These are phyloP conservation scores for Cynara cardunculus DNA, from an alignment of 129 eudicot species.

Conservation along the genomic window DNA sequence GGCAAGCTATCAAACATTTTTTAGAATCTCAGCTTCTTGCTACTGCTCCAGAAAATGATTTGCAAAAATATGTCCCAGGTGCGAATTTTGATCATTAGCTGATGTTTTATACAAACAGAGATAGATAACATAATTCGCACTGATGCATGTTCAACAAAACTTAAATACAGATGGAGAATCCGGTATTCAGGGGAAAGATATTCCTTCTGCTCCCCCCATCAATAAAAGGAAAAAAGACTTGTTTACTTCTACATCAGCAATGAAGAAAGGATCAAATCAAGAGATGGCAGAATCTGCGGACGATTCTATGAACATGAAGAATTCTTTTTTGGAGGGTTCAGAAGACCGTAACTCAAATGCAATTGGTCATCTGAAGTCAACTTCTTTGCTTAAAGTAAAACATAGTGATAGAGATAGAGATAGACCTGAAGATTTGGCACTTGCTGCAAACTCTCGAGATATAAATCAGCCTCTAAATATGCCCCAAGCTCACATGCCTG, in stretches of 20 bases:
- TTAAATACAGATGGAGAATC: slow-evolving; percentile 2
- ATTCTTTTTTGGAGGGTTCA: slow-evolving; percentile 18
- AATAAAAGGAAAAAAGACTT: slow-evolving; percentile 26
- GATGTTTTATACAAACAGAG: not conserved
- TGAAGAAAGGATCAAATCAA: slow-evolving; percentile 46
- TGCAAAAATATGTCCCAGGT: not conserved
- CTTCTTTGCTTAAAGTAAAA: slow-evolving; percentile 20
- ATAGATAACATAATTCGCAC: not conserved
- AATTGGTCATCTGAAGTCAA: not conserved
- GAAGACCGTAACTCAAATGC: not conserved
- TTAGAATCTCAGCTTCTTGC: not conserved
- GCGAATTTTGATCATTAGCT: not conserved
- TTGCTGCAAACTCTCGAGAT: slow-evolving; percentile 40
- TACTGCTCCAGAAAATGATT: not conserved
- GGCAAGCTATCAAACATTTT: not conserved
- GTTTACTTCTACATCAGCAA: slow-evolving; percentile 34
- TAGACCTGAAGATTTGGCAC: slow-evolving; percentile 18
- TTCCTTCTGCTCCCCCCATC: slow-evolving; percentile 9
- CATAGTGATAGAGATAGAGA: slow-evolving; percentile 15
- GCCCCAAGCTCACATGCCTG: slow-evolving; percentile 26
- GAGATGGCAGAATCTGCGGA: slow-evolving; percentile 18
- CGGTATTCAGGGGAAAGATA: slow-evolving; percentile 1
- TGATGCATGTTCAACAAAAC: not conserved
- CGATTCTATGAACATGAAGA: slow-evolving; percentile 14
- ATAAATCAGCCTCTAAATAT: slow-evolving; percentile 36